Conservation (phyloP, 768 basidiomycete species). For the Suillus clintonianus region DNA sequence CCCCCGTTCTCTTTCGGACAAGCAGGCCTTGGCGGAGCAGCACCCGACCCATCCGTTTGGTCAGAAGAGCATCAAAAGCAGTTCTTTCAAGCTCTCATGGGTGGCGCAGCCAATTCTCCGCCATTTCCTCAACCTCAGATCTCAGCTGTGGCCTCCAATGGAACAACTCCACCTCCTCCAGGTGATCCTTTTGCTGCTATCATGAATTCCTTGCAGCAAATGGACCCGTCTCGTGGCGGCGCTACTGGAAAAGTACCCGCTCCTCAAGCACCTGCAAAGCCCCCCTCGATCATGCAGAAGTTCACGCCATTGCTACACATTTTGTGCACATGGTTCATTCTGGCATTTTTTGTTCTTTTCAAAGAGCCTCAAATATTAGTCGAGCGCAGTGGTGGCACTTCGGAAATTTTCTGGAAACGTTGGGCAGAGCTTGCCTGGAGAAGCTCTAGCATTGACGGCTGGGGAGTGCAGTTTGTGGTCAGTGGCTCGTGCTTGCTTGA, state of each 20-base stretch:
- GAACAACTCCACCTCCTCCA: conserved; percentile 15
- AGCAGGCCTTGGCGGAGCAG: conserved; percentile 19
- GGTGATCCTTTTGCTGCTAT: conserved; percentile 53
- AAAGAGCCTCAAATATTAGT: conserved; percentile 57
- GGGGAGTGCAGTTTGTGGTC: conserved; percentile 62
- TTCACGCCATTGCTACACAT: conserved; percentile 68
- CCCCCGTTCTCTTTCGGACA: conserved; percentile 23
- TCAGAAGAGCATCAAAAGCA: conserved; percentile 68
- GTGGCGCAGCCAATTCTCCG: conserved; percentile 31
- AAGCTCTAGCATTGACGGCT: conserved; percentile 36
- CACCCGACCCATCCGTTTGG: conserved; percentile 61
- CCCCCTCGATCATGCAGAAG: conserved; percentile 55
- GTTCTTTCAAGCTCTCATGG: conserved; percentile 67
- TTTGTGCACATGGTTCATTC: conserved; percentile 59
- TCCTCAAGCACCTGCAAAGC: conserved; percentile 21
- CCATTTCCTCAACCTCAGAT: conserved; percentile 15
- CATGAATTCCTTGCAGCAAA: conserved; percentile 32
- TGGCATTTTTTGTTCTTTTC: conserved; percentile 69
- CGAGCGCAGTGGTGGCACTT: conserved; percentile 35
- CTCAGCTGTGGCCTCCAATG: conserved; percentile 13
- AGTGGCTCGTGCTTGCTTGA: conserved; percentile 27
- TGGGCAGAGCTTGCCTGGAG: conserved; percentile 60
- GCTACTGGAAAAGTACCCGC: conserved; percentile 30
- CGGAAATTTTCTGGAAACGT: conserved; percentile 50
- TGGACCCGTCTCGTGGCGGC: conserved; percentile 24